Percentiles rank a stretch among this genome's conserved stretches.
These are phyloP conservation scores for Rosa hybrid DNA, from an alignment of 331 rosid genomes.

Conservation along the genomic window DNA sequence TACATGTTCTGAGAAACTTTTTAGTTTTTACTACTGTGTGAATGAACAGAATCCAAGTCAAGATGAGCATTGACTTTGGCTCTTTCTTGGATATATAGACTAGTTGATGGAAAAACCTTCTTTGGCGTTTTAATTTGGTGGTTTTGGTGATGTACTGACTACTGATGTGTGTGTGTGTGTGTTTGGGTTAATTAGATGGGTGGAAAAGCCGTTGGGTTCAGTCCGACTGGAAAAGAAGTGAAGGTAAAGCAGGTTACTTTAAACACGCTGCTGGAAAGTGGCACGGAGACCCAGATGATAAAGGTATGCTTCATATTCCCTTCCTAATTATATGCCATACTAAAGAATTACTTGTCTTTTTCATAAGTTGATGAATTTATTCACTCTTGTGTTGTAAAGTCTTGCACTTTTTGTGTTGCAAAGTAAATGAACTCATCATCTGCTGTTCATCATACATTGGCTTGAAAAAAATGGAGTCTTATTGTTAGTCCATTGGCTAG, in stretches of 20 bases:
- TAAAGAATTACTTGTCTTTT: not conserved
- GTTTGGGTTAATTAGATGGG: constrained; percentile 43
- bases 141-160: not conserved
- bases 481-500: not conserved
- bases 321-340: not conserved
- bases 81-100: not conserved
- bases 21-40: not conserved
- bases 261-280: constrained; percentile 74
- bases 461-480: not conserved
- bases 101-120: not conserved
- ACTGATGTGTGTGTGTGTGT: not conserved
- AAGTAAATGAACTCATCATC: not conserved
- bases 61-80: not conserved
- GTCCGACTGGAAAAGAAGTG: constrained; percentile 72
- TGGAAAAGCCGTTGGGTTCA: constrained; percentile 75
- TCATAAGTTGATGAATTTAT: not conserved
- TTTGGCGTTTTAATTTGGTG: not conserved
- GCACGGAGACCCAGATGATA: constrained; percentile 82
- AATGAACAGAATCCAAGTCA: not conserved
- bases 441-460: not conserved
- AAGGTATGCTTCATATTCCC: constrained; percentile 42
- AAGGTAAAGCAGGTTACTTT: constrained; percentile 85
- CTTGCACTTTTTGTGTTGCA: not conserved
- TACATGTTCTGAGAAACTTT: not conserved
- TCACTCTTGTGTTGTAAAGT: not conserved